These are phyloP conservation scores for Pseudoperonospora humuli DNA, from an alignment of 352 stramenopile genomes.

Conservation along the genomic window DNA sequence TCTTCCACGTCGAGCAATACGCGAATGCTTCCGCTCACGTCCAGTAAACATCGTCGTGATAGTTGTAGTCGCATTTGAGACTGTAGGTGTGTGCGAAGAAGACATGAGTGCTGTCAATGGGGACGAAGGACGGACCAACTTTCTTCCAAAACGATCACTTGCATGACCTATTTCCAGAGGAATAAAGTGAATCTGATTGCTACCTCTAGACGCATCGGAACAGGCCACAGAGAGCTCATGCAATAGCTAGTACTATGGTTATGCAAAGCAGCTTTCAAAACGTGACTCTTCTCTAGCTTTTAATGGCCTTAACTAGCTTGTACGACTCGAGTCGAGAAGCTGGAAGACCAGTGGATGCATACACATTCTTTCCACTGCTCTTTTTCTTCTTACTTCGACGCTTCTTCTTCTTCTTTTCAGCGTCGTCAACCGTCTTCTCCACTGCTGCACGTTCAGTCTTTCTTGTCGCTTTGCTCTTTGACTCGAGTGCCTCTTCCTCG, in stretches of 20 bases:
- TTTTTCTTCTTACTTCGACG: conserved; percentile 58
- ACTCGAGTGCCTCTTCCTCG: conserved; percentile 1
- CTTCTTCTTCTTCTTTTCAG: conserved; percentile 46
- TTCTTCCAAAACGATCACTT: no score
- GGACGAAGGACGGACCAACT: no score
- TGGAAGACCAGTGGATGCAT: conserved; percentile 46
- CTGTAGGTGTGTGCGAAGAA: neutral
- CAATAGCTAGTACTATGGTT: conserved; percentile 1
- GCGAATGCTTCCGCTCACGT: conserved; percentile 9
- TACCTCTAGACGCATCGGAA: no score
- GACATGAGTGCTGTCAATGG: conserved; percentile 1
- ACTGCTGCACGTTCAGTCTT: conserved; percentile 9
- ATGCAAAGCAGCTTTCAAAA: neutral
- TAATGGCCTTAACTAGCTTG: conserved; percentile 59
- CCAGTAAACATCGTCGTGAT: conserved; percentile 1
- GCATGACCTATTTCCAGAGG: no score
- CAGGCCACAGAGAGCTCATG: no score
- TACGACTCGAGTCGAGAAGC: conserved; percentile 79
- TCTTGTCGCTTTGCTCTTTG: conserved; percentile 39
- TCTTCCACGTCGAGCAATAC: no score
- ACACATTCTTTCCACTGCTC: conserved; percentile 36
- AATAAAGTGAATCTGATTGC: no score
- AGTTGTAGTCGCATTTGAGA: conserved; percentile 1
- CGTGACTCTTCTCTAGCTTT: conserved; percentile 33
- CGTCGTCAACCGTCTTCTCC: conserved; percentile 9